Conservation (phyloP, 371 early-diverging fungal genomes). For the Sporodiniella umbellata region DNA sequence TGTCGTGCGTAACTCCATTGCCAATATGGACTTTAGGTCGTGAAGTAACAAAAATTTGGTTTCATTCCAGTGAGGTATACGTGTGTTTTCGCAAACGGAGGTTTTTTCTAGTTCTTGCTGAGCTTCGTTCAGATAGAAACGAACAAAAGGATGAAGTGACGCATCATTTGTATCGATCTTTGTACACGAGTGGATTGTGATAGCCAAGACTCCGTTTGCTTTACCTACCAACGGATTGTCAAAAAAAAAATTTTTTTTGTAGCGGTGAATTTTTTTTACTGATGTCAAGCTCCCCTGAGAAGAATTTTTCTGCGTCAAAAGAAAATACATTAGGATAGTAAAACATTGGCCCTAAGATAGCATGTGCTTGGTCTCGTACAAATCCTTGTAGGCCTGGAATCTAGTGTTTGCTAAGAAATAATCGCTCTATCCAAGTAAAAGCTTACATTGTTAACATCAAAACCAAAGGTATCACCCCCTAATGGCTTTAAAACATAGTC, state of each 20-base stretch:
- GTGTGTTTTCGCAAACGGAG: constrained; percentile 52
- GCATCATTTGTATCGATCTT: constrained; percentile 74
- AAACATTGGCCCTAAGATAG: constrained; percentile 77
- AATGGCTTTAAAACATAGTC: constrained; percentile 94
- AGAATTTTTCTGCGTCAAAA: constrained; percentile 79
- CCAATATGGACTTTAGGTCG: constrained; percentile 49
- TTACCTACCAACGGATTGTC: constrained; percentile 23
- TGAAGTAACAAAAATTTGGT: constrained; percentile 54
- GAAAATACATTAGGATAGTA: constrained; percentile 82
- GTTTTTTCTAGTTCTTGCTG: constrained; percentile 65
- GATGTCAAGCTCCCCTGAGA: constrained; percentile 63
- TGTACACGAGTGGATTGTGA: constrained; percentile 75
- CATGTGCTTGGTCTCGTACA: constrained; percentile 76
- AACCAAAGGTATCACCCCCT: constrained; percentile 82
- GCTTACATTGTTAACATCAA: constrained; percentile 77
- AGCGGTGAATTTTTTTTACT: constrained; percentile 19
- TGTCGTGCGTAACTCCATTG: constrained; percentile 33
- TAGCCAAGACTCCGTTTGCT: constrained; percentile 85
- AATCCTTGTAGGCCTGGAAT: constrained; percentile 81
- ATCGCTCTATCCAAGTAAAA: too few species aligned
- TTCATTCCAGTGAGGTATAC: constrained; percentile 60
- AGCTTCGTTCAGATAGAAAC: constrained; percentile 67
- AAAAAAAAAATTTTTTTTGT: constrained; percentile 9
- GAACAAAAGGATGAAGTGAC: constrained; percentile 78
- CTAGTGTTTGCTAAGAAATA: too few species aligned